These are phyloP conservation scores for Penicillium cinerascens DNA, from an alignment of 495 filamentous ascomycete genomes.

Conservation along the genomic window DNA sequence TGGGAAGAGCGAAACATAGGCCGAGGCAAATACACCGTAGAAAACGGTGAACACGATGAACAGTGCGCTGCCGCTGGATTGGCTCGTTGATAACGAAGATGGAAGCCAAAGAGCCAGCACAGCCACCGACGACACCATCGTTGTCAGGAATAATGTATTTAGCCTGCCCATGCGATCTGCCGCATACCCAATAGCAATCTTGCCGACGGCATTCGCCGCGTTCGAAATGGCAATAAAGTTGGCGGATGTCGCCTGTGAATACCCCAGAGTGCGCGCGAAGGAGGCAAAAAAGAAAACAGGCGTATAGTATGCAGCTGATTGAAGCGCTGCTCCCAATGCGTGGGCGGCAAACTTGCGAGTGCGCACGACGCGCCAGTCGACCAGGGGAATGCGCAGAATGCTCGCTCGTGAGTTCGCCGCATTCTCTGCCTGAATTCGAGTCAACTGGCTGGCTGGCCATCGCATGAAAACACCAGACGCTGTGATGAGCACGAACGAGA, in stretches of 20 bases:
- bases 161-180: slow-evolving; percentile 51
- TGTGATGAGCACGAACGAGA: slow-evolving; percentile 28
- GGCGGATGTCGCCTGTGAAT: slow-evolving; percentile 29
- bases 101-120: slow-evolving; percentile 41
- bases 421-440: slow-evolving; percentile 24
- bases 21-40: slow-evolving; percentile 39
- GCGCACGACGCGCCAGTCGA: slow-evolving; percentile 28
- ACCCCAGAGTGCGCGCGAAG: slow-evolving; percentile 37
- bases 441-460: slow-evolving; percentile 29
- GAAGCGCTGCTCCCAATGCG: slow-evolving; percentile 29
- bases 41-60: slow-evolving; percentile 37
- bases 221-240: slow-evolving; percentile 35
- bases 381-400: slow-evolving; percentile 24
- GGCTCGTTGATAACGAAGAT: slow-evolving; percentile 19
- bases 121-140: slow-evolving; percentile 33
- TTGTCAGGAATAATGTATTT: slow-evolving; percentile 36
- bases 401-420: slow-evolving; percentile 2
- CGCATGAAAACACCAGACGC: slow-evolving; percentile 21
- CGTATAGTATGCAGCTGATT: slow-evolving; percentile 39
- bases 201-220: slow-evolving; percentile 26
- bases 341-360: slow-evolving; percentile 34
- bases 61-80: slow-evolving; percentile 19
- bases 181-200: slow-evolving; percentile 21
- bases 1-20: slow-evolving; percentile 42
- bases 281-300: slow-evolving; percentile 40